Percentiles rank a stretch among this genome's conserved stretches.
phyloP scores from a whole-genome alignment of 495 filamentous ascomycete species.

The Penicillium bialowiezense region DNA sequence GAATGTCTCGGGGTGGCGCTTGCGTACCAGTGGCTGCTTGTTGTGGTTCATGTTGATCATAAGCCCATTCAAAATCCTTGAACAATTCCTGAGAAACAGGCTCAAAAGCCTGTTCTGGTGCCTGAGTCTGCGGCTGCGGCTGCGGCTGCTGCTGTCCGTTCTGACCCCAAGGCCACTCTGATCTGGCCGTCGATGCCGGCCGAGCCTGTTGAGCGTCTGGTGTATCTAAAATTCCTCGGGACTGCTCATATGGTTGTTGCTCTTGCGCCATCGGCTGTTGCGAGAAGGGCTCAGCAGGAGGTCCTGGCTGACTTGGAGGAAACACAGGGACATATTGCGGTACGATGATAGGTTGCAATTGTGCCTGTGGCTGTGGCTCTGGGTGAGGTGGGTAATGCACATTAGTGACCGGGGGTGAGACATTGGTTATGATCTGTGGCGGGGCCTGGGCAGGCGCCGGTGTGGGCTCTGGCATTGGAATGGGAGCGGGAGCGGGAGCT shows the following conservation, averaged over 20 bases:
- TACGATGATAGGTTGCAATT: constrained; percentile 18
- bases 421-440: constrained; percentile 18
- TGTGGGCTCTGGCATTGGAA: background rate
- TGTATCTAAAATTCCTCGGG: background rate
- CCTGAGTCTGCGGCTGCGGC: background rate
- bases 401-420: constrained; percentile 16
- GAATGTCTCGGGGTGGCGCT: background rate
- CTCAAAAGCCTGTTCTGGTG: background rate
- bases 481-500: constrained; percentile 6
- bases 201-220: background rate
- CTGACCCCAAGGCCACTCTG: constrained; percentile 9
- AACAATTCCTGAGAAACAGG: background rate
- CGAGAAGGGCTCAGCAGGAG: background rate
- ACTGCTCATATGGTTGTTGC: background rate
- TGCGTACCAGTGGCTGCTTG: background rate
- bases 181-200: background rate
- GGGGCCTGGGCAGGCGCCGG: constrained; percentile 9
- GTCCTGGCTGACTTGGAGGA: constrained; percentile 19
- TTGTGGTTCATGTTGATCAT: background rate
- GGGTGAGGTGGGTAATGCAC: constrained; percentile 3
- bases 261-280: background rate
- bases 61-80: background rate
- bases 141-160: background rate
- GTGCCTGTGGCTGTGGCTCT: constrained; percentile 7
- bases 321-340: constrained; percentile 29